Base-by-base conservation (phyloP, 306 rosid species). In the Pachyrhizus erosus region DNA sequence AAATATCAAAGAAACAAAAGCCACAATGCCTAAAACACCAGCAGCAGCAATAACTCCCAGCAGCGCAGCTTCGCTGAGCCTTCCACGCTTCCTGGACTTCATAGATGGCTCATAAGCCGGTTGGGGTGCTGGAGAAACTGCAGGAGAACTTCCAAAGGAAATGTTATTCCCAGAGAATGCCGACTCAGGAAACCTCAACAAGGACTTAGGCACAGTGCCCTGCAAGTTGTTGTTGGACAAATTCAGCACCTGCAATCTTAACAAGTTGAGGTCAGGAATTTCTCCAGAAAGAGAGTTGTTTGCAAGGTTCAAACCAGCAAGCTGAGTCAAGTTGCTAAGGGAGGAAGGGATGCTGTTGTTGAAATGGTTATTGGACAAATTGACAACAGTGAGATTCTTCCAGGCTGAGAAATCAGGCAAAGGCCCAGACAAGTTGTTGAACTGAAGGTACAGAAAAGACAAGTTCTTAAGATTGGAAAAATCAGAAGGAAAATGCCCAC, bases 351-450 rank as follows among this genome's bases (percentile, higher is more conserved):
- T 90, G 75, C 74, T 83, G 20, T 94, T 97, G 87, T 82, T 90
- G 91, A 92, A 94, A 66, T 76, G 80, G 78, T 94, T 94, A 78
- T 89, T 80, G 49, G 97, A 90, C 57, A 94, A 82, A 72, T 94
- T 91, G 15, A 94, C 85, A 70, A 84, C 73, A 55, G 92, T 90
- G 46, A 94, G 91, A 65, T 94, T 92, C 75, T 80, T 87, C 98
- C 97, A 94, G 86, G 74, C 87, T 33, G 98, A 88, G 87, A 94
- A 92, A 82, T 90, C 93, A 42, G 97, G 97, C 84, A 94, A 84
- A 74, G 89, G 86, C 23, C 98, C 98, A 5, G 96, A 91, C 65
- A 94, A 86, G 68, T 88, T 84, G 82, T 94, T 94, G 89, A 89
- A 94, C 76, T 94, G 98, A 79, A 94, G 91, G 69, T 91, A 92